These are phyloP conservation scores for Sugiyamaella neomexicana DNA, from an alignment of 1,139 yeast genomes.

Conservation along the genomic window DNA sequence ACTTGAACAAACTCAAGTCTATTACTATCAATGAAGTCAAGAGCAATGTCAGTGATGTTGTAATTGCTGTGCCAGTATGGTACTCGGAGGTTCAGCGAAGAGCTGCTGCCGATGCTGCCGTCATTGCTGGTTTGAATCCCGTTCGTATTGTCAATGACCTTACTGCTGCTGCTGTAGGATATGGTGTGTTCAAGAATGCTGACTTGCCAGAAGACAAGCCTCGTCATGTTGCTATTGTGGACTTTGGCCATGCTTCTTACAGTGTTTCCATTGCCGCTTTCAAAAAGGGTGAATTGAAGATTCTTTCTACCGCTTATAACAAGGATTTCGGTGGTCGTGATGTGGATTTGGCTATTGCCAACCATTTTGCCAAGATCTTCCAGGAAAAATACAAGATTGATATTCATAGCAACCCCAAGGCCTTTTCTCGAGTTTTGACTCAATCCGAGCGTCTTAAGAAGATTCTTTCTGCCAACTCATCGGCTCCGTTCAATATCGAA, in stretches of 20 bases:
- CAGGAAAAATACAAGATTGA: constrained; percentile 90
- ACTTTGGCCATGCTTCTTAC: constrained; percentile 95
- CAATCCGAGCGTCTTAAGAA: constrained; percentile 94
- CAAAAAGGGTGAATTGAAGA: constrained; percentile 94
- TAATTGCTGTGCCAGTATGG: constrained; percentile 96
- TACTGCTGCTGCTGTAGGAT: constrained; percentile 98
- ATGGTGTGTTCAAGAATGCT: constrained; percentile 90
- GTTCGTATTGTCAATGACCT: constrained; percentile 96
- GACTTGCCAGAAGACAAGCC: constrained; percentile 92
- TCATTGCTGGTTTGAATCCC: constrained; percentile 95
- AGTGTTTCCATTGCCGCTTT: constrained; percentile 88
- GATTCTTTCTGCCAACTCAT: constrained; percentile 91
- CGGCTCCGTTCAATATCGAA: constrained; percentile 94
- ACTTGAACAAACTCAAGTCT: constrained; percentile 83
- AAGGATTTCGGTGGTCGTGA: constrained; percentile 99
- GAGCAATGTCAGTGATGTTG: constrained; percentile 70
- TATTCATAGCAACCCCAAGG: constrained; percentile 87
- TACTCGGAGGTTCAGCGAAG: constrained; percentile 96
- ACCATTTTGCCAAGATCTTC: constrained; percentile 93
- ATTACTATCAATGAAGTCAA: constrained; percentile 81
- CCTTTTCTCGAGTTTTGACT: constrained; percentile 85
- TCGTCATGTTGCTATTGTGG: constrained; percentile 87
- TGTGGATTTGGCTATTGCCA: constrained; percentile 88
- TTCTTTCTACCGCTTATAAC: constrained; percentile 89
- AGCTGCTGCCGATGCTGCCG: constrained; percentile 93